A percentile compares a stretch with the other conserved stretches of the same genome.
phyloP scores from a whole-genome alignment of 495 filamentous ascomycete genomes.

The Friedmanniomyces simplex region DNA sequence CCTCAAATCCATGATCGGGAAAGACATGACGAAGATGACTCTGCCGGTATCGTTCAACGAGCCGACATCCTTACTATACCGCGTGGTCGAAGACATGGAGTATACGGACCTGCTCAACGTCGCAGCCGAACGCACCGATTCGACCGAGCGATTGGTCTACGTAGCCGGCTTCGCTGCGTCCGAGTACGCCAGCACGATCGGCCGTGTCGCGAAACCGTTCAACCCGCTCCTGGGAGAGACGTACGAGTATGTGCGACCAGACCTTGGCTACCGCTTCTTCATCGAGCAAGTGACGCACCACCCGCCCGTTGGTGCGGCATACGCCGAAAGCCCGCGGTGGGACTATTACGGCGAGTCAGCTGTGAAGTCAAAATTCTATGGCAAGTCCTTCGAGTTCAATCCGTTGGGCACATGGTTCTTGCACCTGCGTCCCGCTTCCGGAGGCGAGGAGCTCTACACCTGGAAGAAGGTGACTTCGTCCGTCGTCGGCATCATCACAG shows the following conservation, averaged over 20 bases:
- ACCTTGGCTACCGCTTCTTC: conserved; percentile 96
- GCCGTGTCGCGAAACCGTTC: conserved; percentile 94
- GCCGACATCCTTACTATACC: conserved; percentile 91
- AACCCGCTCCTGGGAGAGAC: conserved; percentile 94
- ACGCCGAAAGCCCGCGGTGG: conserved; percentile 88
- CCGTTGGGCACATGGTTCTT: conserved; percentile 96
- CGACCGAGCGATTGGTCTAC: conserved; percentile 89
- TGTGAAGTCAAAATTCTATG: conserved; percentile 97
- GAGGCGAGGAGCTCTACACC: conserved; percentile 73
- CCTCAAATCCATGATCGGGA: conserved; percentile 98
- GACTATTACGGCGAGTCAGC: conserved; percentile 95
- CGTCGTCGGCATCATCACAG: conserved; percentile 96
- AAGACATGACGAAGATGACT: conserved; percentile 99
- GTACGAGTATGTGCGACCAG: conserved; percentile 89
- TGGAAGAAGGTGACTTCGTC: conserved; percentile 99
- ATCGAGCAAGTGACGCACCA: conserved; percentile 98
- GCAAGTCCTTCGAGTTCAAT: conserved; percentile 94
- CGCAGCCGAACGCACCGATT: conserved; percentile 75
- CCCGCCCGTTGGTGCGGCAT: conserved; percentile 87
- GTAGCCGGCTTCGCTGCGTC: conserved; percentile 91
- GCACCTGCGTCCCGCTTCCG: conserved; percentile 65
- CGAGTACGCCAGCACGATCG: conserved; percentile 94
- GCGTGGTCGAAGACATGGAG: conserved; percentile 94
- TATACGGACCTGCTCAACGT: conserved; percentile 88
- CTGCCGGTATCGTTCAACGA: conserved; percentile 98